Base-by-base conservation (phyloP, 2,329 filamentous ascomycete species). In the Scleromitrula shiraiana region DNA sequence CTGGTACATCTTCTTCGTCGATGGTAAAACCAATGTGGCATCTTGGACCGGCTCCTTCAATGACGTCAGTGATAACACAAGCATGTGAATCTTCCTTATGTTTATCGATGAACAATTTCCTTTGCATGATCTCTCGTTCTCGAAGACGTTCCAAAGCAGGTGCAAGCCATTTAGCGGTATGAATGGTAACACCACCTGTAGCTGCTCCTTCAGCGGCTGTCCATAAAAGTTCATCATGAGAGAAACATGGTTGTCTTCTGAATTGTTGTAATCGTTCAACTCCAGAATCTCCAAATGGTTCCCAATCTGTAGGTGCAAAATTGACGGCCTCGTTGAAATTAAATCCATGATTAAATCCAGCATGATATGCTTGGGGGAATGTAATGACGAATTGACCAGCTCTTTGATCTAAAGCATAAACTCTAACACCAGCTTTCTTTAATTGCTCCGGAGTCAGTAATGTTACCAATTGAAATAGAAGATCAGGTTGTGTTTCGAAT, bases 301-400 rank as follows among this genome's bases (percentile, higher is more conserved):
- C 93, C 93, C 93, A 98, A 59, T 98, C 93, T 23, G 74, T 76
- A 0, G 93, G 93, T 0, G 93, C 93, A 68, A 98, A 98, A 64
- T 98, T 98, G 58, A 98, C 93, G 5, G 93, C 93, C 65, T 98
- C 93, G 59, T 98, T 98, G 67, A 96, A 95, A 64, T 98, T 98
- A 72, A 98, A 98, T 0, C 86, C 93, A 60, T 98, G 93, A 60
- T 98, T 98, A 70, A 98, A 98, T 0, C 93, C 93, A 5, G 93
- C 91, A 64, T 98, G 93, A 59, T 97, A 98, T 0, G 93, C 93
- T 64, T 95, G 87, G 0, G 93, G 93, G 59, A 96, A 98, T 0
- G 93, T 98, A 54, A 98, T 83, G 54, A 98, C 90, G 55, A 98
- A 88, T 62, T 98, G 89, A 5, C 93, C 93, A 23, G 93, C 93